Evolutionary conservation across 805 yeast genomes (phyloP).

Genomic region (Ogataea philodendri): DNA sequence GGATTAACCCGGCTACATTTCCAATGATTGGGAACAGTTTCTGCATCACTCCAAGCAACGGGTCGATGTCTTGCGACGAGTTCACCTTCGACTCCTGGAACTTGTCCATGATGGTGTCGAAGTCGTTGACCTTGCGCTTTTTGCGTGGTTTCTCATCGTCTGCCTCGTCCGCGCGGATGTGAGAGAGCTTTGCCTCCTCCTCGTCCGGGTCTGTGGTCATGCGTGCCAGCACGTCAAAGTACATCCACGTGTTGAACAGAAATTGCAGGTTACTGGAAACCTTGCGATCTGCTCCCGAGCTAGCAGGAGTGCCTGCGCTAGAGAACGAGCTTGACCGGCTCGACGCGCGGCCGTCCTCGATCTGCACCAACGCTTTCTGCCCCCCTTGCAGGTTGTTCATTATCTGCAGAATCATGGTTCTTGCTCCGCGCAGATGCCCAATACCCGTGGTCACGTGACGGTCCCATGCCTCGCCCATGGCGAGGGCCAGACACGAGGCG

Average conservation of each 20-base stretch:
- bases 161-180: slow-evolving; percentile 5
- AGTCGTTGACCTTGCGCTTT: slow-evolving; percentile 19
- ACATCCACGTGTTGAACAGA: slow-evolving; percentile 63
- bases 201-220: slow-evolving; percentile 53
- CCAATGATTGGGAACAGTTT: slow-evolving; percentile 64
- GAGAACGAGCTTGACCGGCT: slow-evolving; percentile 13
- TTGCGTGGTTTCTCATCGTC: slow-evolving; percentile 9
- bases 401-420: slow-evolving; percentile 54
- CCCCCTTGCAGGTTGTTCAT: slow-evolving; percentile 24
- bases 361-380: neutral
- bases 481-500: slow-evolving; percentile 60
- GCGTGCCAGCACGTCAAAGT: slow-evolving; percentile 64
- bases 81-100: slow-evolving; percentile 38
- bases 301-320: slow-evolving; percentile 3
- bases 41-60: slow-evolving; percentile 66
- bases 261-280: slow-evolving; percentile 34
- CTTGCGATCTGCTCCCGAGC: slow-evolving; percentile 1
- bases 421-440: slow-evolving; percentile 67
- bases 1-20: slow-evolving; percentile 55
- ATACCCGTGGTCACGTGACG: slow-evolving; percentile 65
- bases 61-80: slow-evolving; percentile 49
- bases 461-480: slow-evolving; percentile 69
- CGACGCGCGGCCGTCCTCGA: too few species aligned
- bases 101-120: slow-evolving; percentile 36
- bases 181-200: slow-evolving; percentile 27